phyloP scores from a whole-genome alignment of 176 grass and related monocot species.

The Eragrostis curvula region DNA sequence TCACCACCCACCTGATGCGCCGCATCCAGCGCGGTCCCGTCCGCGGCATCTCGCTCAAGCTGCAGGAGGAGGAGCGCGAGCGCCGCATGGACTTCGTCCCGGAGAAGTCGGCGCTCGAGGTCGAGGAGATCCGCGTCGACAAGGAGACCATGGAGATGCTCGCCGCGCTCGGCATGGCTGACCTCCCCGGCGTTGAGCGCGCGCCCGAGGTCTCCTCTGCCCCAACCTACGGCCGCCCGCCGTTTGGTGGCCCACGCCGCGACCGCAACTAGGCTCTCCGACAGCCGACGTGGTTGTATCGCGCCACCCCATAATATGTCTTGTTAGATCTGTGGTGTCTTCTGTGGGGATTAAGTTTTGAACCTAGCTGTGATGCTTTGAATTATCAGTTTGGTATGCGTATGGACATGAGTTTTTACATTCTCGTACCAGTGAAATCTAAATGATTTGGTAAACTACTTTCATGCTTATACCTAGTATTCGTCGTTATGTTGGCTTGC shows the following conservation, averaged over 20 bases:
- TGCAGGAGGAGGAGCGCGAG: constrained; percentile 97
- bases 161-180: constrained; percentile 74
- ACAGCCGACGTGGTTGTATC: not conserved
- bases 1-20: constrained; percentile 89
- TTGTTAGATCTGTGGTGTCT: constrained; percentile 35
- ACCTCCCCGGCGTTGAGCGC: constrained; percentile 79
- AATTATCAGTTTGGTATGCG: constrained; percentile 31
- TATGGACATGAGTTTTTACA: constrained; percentile 36
- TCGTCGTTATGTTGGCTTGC: not conserved
- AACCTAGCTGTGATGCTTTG: constrained; percentile 21
- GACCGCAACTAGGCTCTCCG: constrained; percentile 40
- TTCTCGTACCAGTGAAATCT: constrained; percentile 33
- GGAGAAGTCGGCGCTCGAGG: constrained; percentile 82
- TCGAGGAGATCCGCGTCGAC: constrained; percentile 79
- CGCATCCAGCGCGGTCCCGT: constrained; percentile 91
- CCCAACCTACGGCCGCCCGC: constrained; percentile 43
- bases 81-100: constrained; percentile 95
- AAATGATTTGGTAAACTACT: constrained; percentile 25
- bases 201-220: constrained; percentile 47
- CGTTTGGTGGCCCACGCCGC: constrained; percentile 48
- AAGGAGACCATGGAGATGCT: constrained; percentile 97
- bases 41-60: constrained; percentile 86
- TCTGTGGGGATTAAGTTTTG: constrained; percentile 43
- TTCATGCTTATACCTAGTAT: not conserved
- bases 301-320: not conserved